Percentiles rank a stretch among this genome's conserved stretches.
Evolutionary conservation across 2,329 filamentous ascomycete genomes (phyloP).

Genomic region (Fusarium euwallaceae): DNA sequence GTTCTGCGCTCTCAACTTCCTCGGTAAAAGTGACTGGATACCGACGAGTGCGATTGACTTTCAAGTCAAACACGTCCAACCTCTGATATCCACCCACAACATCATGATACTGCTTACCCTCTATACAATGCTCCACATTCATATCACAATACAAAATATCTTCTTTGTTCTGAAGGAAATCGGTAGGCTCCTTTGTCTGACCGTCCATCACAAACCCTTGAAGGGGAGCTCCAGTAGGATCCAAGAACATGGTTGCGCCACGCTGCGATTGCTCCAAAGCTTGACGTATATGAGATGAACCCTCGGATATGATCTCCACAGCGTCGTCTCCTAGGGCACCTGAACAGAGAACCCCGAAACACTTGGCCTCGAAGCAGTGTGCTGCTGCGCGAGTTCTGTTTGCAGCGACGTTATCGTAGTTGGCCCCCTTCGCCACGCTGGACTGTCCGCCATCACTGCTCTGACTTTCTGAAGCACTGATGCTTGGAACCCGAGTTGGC

Average conservation of each 20-base stretch:
- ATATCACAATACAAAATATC: slow-evolving; percentile 66
- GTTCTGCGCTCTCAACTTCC: too few species aligned
- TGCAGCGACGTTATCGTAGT: slow-evolving; percentile 67
- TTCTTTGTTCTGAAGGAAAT: slow-evolving; percentile 60
- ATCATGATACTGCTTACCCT: slow-evolving; percentile 70
- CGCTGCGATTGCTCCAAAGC: slow-evolving; percentile 55
- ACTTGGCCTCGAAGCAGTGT: slow-evolving; percentile 71
- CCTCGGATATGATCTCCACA: slow-evolving; percentile 51
- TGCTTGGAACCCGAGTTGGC: slow-evolving; percentile 56
- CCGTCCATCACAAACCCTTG: slow-evolving; percentile 53
- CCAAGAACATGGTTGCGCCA: slow-evolving; percentile 64
- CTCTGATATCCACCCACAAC: slow-evolving; percentile 68
- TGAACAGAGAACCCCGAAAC: slow-evolving; percentile 65
- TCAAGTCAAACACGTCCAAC: slow-evolving; percentile 66
- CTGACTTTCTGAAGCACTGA: background rate
- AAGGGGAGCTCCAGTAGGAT: slow-evolving; percentile 61
- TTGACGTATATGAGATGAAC: slow-evolving; percentile 46
- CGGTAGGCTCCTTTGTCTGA: slow-evolving; percentile 35
- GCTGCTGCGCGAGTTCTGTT: slow-evolving; percentile 66
- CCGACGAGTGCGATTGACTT: slow-evolving; percentile 55
- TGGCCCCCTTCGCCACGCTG: slow-evolving; percentile 23
- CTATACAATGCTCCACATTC: slow-evolving; percentile 62
- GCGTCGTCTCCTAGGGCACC: slow-evolving; percentile 57
- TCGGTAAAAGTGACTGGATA: slow-evolving; percentile 49
- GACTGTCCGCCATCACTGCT: background rate